Percentiles rank a stretch among this genome's conserved stretches.
Conservation (phyloP, 306 rosid species). For the Quercus dentata region DNA sequence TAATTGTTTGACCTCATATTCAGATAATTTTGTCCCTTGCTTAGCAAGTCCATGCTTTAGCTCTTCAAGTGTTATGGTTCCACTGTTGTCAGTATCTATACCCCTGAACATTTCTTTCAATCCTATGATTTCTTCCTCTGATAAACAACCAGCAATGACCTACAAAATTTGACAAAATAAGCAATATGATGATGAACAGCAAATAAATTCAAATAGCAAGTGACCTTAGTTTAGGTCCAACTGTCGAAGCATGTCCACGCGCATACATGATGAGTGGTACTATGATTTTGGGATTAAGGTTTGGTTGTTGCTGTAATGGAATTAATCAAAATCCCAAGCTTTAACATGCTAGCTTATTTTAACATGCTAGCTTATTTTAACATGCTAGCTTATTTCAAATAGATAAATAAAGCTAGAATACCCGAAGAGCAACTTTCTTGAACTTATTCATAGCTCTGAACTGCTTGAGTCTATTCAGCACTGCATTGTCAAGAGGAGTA, state of each 20-base stretch:
- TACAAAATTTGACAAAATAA: slow-evolving; percentile 1
- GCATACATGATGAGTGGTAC: background rate
- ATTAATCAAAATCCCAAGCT: background rate
- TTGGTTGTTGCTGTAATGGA: too few species aligned
- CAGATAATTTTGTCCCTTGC: slow-evolving; percentile 88
- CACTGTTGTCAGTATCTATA: slow-evolving; percentile 92
- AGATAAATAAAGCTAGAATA: slow-evolving; percentile 18
- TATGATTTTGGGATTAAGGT: too few species aligned
- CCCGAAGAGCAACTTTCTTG: slow-evolving; percentile 95
- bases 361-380: background rate
- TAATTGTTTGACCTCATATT: slow-evolving; percentile 77
- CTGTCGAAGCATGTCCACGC: background rate
- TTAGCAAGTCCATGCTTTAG: slow-evolving; percentile 93
- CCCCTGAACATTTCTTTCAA: slow-evolving; percentile 88
- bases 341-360: background rate
- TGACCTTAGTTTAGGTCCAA: too few species aligned
- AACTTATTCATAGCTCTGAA: slow-evolving; percentile 96
- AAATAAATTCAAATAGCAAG: too few species aligned
- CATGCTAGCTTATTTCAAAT: background rate
- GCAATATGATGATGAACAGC: background rate
- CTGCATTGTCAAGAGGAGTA: slow-evolving; percentile 93
- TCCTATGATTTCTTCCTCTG: slow-evolving; percentile 98
- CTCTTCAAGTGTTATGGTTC: slow-evolving; percentile 95
- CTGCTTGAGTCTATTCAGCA: slow-evolving; percentile 88
- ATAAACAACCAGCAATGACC: slow-evolving; percentile 96